Evolutionary conservation across 192 early-diverging fungal genomes (phyloP).

Genomic region (Mortierella hygrophila): DNA sequence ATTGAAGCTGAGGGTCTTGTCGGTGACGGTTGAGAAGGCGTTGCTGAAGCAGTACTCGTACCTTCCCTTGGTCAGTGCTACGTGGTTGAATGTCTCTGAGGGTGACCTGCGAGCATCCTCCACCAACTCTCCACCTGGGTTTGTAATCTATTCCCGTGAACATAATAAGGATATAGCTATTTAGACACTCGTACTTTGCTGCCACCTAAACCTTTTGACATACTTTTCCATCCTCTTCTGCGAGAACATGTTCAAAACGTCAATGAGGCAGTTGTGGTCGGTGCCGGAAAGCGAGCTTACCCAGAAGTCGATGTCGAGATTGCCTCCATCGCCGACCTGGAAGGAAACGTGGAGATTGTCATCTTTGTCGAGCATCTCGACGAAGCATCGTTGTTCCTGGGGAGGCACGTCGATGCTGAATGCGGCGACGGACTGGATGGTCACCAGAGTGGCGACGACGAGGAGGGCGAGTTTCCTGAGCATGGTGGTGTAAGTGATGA

Average conservation of each 20-base stretch:
- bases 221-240: background rate
- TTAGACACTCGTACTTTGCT: too few species aligned
- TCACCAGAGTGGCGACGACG: slow-evolving; percentile 23
- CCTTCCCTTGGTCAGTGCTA: slow-evolving; percentile 65
- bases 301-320: slow-evolving; percentile 78
- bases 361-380: slow-evolving; percentile 70
- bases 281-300: slow-evolving; percentile 50
- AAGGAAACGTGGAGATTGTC: slow-evolving; percentile 76
- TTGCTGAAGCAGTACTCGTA: slow-evolving; percentile 87
- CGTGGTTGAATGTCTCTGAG: slow-evolving; percentile 57
- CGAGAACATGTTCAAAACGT: background rate
- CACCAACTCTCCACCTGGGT: slow-evolving; percentile 56
- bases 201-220: too few species aligned
- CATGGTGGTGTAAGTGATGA: slow-evolving; percentile 11
- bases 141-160: slow-evolving; percentile 50
- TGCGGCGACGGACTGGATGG: slow-evolving; percentile 35
- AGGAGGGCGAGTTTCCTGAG: slow-evolving; percentile 30
- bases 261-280: background rate
- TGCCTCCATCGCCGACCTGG: slow-evolving; percentile 75
- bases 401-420: slow-evolving; percentile 50
- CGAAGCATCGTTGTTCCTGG: slow-evolving; percentile 68
- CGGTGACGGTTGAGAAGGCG: slow-evolving; percentile 67
- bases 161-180: background rate
- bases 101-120: slow-evolving; percentile 47
- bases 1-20: slow-evolving; percentile 73